Evolutionary conservation across 129 eudicot species (phyloP), one percentile per base, ranked within the genome.

Genomic region (Lonicera japonica): DNA sequence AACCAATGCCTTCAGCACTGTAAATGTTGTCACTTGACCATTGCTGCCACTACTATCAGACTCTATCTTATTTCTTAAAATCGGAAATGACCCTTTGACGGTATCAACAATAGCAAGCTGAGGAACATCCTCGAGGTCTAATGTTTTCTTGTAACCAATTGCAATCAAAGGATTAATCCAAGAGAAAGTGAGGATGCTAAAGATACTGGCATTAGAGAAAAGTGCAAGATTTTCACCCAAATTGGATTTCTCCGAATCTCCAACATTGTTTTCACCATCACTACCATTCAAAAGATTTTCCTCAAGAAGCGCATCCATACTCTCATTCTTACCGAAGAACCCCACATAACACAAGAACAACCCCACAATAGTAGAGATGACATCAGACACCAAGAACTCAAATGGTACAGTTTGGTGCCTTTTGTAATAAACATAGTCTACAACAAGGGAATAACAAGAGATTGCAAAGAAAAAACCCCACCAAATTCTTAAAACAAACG

Each of bases 121-220:
- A 69, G 86, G 86, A 51, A 81, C 79, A 70, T 81, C 86, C 74
- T 76, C 82, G 36, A 72, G 74, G 69, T 76, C 76, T 71, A 81
- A 66, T 1, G 72, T 61, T 53, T 69, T 81, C 52, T 69, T 77
- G 66, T 72, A 40, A 22, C 86, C 86, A 25, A 54, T 59, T 18
- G 76, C 24, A 17, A 81, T 51, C 25, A 81, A 59, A 56, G 86
- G 79, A 8, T 77, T 24, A 54, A 77, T 70, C 86, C 82, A 81
- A 18, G 82, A 63, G 77, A 81, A 81, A 21, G 79, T 64, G 25
- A 77, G 54, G 25, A 52, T 66, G 22, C 82, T 73, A 25, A 65
- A 23, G 5, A 77, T 21, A 15, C 77, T 63, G 29, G 80, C 82
- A 53, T 41, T 73, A 2, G 74, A 67, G 58, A 64, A 76, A 54